Base-by-base conservation (phyloP, 2,329 filamentous ascomycete genomes). In the Fusarium devonianum region DNA sequence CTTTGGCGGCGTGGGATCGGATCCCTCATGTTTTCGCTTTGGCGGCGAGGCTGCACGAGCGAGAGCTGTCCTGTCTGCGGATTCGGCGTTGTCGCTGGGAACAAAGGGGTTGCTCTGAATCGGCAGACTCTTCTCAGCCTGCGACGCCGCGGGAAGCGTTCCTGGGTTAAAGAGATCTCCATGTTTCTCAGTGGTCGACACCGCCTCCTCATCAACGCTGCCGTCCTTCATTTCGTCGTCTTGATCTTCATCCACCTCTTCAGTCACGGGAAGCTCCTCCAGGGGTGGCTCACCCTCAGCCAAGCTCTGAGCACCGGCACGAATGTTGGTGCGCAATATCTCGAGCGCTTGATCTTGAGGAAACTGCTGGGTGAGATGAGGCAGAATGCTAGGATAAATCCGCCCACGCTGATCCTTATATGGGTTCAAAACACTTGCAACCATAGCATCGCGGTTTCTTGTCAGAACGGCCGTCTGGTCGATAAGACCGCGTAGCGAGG, bases 371-470 rank as follows among this genome's bases (percentile, higher is more conserved):
- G 85, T 82, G 18, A 97, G 75, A 63, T 96, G 89, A 1, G 93
- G 92, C 36, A 96, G 72, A 36, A 96, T 87, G 68, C 87, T 94
- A 19, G 88, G 79, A 52, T 85, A 83, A 40, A 83, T 81, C 56
- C 83, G 77, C 30, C 86, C 82, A 67, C 85, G 79, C 64, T 82
- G 76, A 65, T 85, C 77, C 55, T 84, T 74, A 70, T 86, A 83
- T 1, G 91, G 90, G 69, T 94, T 91, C 50, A 97, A 75, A 10
- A 95, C 85, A 68, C 90, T 93, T 5, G 91, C 85, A 9, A 94
- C 67, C 81, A 97, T 89, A 30, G 89, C 87, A 22, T 86, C 78
- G 66, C 85, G 86, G 68, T 87, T 80, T 50, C 80, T 78, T 5
- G 79, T 82, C 16, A 96, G 74, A 46, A 96, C 87, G 14, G 90